phyloP scores from a whole-genome alignment of 306 rosid species.

The Trifolium dubium region DNA sequence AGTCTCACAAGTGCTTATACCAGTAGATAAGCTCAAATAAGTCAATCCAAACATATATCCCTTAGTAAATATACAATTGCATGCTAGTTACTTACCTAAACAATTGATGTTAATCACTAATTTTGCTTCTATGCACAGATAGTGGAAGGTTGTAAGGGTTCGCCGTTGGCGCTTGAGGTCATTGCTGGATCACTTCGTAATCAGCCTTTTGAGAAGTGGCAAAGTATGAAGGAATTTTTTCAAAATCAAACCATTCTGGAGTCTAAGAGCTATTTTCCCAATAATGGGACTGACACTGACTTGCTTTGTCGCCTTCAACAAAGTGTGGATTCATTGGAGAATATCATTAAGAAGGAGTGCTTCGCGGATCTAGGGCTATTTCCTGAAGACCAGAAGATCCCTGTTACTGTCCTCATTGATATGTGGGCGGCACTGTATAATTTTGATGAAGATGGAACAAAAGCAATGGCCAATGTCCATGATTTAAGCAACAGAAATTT shows the following conservation, averaged over 20 bases:
- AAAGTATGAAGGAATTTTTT: constrained; percentile 37
- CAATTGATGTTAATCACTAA: background rate
- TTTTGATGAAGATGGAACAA: constrained; percentile 41
- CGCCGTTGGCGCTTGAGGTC: constrained; percentile 60
- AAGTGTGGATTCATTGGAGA: constrained; percentile 56
- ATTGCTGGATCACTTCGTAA: constrained; percentile 55
- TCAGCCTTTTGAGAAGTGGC: constrained; percentile 54
- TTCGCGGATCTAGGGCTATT: constrained; percentile 76
- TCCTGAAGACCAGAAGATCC: constrained; percentile 67
- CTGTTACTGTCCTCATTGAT: constrained; percentile 61
- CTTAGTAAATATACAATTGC: background rate
- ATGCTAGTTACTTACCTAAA: background rate
- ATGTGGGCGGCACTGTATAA: constrained; percentile 61
- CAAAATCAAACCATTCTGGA: constrained; percentile 48
- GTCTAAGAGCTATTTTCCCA: background rate
- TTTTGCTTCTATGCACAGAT: constrained; percentile 50
- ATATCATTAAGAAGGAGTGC: constrained; percentile 51
- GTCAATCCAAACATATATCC: background rate
- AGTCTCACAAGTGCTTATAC: background rate
- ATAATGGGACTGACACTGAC: background rate
- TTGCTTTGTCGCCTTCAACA: constrained; percentile 54
- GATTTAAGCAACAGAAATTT: constrained; percentile 49
- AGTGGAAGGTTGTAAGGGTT: constrained; percentile 58
- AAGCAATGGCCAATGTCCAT: constrained; percentile 46
- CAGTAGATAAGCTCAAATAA: background rate